phyloP scores from a whole-genome alignment of 805 yeast species.

The Candida vaughaniae region DNA sequence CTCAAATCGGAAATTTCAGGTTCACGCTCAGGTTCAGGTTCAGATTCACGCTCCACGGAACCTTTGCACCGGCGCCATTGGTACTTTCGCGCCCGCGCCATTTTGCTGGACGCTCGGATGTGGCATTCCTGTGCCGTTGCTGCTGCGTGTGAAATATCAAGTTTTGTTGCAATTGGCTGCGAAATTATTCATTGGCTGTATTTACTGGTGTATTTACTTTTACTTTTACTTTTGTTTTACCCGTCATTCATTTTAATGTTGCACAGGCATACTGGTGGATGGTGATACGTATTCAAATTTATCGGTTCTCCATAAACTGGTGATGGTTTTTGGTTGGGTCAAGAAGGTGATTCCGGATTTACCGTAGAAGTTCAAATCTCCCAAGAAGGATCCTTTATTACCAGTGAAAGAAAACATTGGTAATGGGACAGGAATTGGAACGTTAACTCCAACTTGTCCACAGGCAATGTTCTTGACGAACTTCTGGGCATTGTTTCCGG shows the following conservation, averaged over 20 bases:
- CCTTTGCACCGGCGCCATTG: too few species aligned
- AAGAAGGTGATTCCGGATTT: conserved; percentile 70
- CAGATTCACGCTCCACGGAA: too few species aligned
- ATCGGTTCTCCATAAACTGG: conserved; percentile 62
- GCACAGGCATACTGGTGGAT: conserved; percentile 69
- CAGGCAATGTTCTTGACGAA: conserved; percentile 67
- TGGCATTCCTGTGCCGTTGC: too few species aligned
- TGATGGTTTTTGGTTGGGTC: conserved; percentile 75
- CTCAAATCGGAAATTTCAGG: too few species aligned
- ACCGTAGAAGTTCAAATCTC: conserved; percentile 78
- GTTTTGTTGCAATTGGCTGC: too few species aligned
- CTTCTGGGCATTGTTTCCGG: conserved; percentile 69
- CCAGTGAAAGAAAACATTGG: conserved; percentile 84
- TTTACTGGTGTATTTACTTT: too few species aligned
- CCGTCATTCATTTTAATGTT: conserved; percentile 45
- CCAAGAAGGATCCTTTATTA: conserved; percentile 70
- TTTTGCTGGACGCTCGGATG: too few species aligned
- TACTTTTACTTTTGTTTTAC: not conserved
- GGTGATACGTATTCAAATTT: conserved; percentile 49
- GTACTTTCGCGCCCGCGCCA: too few species aligned
- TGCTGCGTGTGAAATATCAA: too few species aligned
- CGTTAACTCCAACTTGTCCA: conserved; percentile 77
- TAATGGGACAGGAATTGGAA: conserved; percentile 78
- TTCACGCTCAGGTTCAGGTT: too few species aligned
- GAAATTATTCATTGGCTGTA: too few species aligned